A percentile compares a stretch with the other conserved stretches of the same genome.
These are phyloP conservation scores for Gardenia jasminoides DNA, from an alignment of 257 asterid genomes.

Conservation along the genomic window DNA sequence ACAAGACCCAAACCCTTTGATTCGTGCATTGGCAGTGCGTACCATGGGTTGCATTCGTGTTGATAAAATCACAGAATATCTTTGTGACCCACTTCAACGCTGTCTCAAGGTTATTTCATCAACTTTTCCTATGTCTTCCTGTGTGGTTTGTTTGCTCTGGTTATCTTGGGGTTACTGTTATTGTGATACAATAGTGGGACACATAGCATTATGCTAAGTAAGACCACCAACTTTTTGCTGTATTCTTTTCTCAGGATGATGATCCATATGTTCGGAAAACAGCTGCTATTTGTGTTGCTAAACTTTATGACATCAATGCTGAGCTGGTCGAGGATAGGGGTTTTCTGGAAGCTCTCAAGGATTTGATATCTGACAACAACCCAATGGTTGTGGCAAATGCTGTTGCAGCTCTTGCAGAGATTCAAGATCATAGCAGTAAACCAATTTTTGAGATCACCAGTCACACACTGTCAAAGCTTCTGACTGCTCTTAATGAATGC, in stretches of 20 bases:
- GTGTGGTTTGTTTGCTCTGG: conserved; percentile 15
- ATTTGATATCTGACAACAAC: conserved; percentile 95
- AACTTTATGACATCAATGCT: conserved; percentile 96
- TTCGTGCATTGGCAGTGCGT: conserved; percentile 99
- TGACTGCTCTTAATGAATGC: conserved; percentile 98
- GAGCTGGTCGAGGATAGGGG: conserved; percentile 99
- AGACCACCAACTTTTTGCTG: conserved; percentile 21
- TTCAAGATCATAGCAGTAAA: conserved; percentile 85
- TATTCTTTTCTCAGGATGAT: conserved; percentile 69
- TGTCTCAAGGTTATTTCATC: conserved; percentile 77
- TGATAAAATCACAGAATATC: conserved; percentile 94
- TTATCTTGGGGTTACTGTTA: conserved; percentile 13
- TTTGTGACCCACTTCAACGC: conserved; percentile 96
- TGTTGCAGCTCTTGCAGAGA: conserved; percentile 98
- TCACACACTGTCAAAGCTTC: conserved; percentile 94
- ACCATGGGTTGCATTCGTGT: conserved; percentile 99
- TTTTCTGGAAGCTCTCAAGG: conserved; percentile 95
- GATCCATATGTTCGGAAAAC: conserved; percentile 99
- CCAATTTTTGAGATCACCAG: conserved; percentile 96
- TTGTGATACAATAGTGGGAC: conserved; percentile 12
- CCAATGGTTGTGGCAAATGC: conserved; percentile 99
- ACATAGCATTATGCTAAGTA: conserved; percentile 16
- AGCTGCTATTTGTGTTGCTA: conserved; percentile 99
- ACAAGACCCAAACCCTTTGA: conserved; percentile 97
- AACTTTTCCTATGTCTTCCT: conserved; percentile 13